Evolutionary conservation across 1,284 basidiomycete species (phyloP).

Genomic region (Tranzscheliella williamsii): DNA sequence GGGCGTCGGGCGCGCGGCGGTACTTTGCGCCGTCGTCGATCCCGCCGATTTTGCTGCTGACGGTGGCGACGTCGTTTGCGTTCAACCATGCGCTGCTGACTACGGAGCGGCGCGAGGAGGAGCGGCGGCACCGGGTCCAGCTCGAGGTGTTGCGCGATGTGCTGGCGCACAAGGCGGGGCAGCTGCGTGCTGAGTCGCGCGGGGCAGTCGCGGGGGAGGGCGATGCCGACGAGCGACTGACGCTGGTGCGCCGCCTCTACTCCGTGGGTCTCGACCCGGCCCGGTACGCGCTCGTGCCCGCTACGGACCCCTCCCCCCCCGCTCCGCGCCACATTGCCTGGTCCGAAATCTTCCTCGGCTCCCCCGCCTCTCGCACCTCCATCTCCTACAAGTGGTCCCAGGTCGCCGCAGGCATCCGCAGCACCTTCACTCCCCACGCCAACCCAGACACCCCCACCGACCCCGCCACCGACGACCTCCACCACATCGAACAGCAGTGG

Average conservation of each 20-base stretch:
- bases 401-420: conserved; percentile 16
- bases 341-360: conserved; percentile 32
- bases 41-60: conserved; percentile 26
- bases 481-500: too few species aligned
- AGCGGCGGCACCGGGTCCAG: conserved; percentile 8
- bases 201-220: too few species aligned
- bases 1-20: background rate
- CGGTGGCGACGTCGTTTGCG: conserved; percentile 25
- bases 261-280: background rate
- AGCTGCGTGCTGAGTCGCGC: conserved; percentile 1
- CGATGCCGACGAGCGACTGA: too few species aligned
- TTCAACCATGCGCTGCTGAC: conserved; percentile 35
- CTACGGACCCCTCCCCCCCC: background rate
- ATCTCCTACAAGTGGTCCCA: conserved; percentile 10
- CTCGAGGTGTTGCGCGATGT: conserved; percentile 11
- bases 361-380: conserved; percentile 4
- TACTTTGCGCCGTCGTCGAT: background rate
- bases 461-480: too few species aligned
- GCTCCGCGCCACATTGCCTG: conserved; percentile 18
- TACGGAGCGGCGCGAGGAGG: conserved; percentile 16
- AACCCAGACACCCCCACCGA: too few species aligned
- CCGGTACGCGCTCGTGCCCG: background rate
- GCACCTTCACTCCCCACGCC: conserved; percentile 4
- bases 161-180: conserved; percentile 9
- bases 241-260: background rate